These are phyloP conservation scores for Boletus pseudopeckii DNA, from an alignment of 768 basidiomycete species.

Conservation along the genomic window DNA sequence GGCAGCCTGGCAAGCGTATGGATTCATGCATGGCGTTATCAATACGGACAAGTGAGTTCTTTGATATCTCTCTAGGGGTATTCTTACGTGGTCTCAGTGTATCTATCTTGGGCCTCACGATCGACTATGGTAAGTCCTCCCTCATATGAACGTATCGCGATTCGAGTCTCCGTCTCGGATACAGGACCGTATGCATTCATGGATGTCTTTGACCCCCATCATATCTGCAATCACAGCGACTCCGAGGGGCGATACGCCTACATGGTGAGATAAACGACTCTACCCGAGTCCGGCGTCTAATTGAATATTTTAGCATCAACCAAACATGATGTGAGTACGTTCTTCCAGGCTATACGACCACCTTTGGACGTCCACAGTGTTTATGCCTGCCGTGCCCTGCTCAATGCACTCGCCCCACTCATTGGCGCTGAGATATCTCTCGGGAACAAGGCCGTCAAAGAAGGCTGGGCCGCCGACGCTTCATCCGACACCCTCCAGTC, in stretches of 20 bases:
- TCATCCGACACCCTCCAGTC: conserved; percentile 51
- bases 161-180: background rate
- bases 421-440: conserved; percentile 75
- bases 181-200: conserved; percentile 90
- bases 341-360: background rate
- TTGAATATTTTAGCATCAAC: conserved; percentile 51
- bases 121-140: conserved; percentile 58
- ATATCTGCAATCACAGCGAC: conserved; percentile 92
- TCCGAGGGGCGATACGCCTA: conserved; percentile 76
- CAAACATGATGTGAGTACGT: conserved; percentile 67
- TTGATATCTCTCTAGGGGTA: background rate
- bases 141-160: background rate
- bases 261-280: conserved; percentile 32
- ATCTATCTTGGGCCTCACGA: conserved; percentile 70
- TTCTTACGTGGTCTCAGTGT: conserved; percentile 43
- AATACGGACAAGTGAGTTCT: conserved; percentile 88
- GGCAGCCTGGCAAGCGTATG: conserved; percentile 92
- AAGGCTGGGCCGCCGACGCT: conserved; percentile 62
- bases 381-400: conserved; percentile 75
- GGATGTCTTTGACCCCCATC: conserved; percentile 82
- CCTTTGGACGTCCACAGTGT: conserved; percentile 40
- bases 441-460: conserved; percentile 42
- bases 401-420: conserved; percentile 77
- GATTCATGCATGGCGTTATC: conserved; percentile 95
- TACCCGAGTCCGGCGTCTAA: background rate